Conservation (phyloP, 2,329 filamentous ascomycete species). For the Colletotrichum simmondsii region DNA sequence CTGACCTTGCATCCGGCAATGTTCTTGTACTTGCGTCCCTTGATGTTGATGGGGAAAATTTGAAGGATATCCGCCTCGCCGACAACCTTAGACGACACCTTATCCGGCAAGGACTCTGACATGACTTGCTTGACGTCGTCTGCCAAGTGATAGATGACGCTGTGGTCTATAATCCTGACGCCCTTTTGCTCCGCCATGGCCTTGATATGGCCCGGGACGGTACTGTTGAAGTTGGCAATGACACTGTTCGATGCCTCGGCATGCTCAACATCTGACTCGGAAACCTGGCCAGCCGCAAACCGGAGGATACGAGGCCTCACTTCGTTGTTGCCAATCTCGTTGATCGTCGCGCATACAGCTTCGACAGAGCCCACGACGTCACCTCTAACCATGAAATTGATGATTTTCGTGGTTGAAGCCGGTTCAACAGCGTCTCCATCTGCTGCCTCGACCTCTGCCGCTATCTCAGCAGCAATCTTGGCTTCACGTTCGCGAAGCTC, state of each 20-base stretch:
- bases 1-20: constrained; percentile 90
- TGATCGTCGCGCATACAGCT: constrained; percentile 82
- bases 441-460: constrained; percentile 48
- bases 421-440: constrained; percentile 48
- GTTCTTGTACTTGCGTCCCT: constrained; percentile 74
- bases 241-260: constrained; percentile 80
- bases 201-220: constrained; percentile 74
- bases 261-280: constrained; percentile 90
- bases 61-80: constrained; percentile 90
- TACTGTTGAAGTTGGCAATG: constrained; percentile 88
- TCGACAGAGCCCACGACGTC: constrained; percentile 96
- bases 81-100: constrained; percentile 75
- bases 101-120: constrained; percentile 75
- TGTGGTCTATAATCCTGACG: constrained; percentile 85
- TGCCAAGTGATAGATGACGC: constrained; percentile 83
- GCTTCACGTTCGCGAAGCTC: constrained; percentile 70
- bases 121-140: constrained; percentile 78
- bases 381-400: constrained; percentile 90
- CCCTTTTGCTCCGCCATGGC: constrained; percentile 75
- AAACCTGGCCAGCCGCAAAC: constrained; percentile 80
- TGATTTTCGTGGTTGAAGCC: constrained; percentile 53
- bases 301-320: constrained; percentile 82
- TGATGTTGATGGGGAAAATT: constrained; percentile 85
- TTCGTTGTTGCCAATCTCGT: constrained; percentile 85
- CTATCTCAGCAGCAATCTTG: constrained; percentile 52